Percentiles rank a stretch among this genome's conserved stretches.
These are phyloP conservation scores for Corniculantispora saksenae DNA, from an alignment of 2,329 filamentous ascomycete genomes.

Conservation along the genomic window DNA sequence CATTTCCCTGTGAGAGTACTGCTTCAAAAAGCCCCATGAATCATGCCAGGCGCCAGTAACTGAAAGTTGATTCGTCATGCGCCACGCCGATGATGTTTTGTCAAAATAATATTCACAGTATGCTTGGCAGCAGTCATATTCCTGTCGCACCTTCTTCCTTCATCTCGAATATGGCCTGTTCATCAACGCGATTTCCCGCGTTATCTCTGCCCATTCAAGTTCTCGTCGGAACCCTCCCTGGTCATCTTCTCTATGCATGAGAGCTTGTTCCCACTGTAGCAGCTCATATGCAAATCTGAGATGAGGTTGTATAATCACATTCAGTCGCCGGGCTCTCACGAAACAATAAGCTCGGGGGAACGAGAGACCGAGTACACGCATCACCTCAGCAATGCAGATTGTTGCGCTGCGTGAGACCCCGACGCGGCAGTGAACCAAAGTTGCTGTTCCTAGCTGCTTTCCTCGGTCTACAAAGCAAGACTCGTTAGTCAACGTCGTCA, in stretches of 20 bases:
- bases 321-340: conserved; percentile 85
- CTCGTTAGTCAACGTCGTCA: conserved; percentile 16
- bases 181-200: conserved; percentile 90
- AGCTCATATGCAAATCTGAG: conserved; percentile 93
- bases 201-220: conserved; percentile 86
- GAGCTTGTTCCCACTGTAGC: conserved; percentile 88
- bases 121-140: background rate
- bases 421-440: conserved; percentile 92
- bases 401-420: conserved; percentile 94
- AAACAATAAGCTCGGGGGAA: conserved; percentile 96
- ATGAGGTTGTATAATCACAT: conserved; percentile 98
- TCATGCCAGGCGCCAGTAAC: background rate
- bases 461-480: conserved; percentile 64
- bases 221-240: conserved; percentile 62
- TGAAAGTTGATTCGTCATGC: background rate
- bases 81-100: background rate
- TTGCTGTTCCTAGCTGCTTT: conserved; percentile 74
- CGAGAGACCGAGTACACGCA: conserved; percentile 77
- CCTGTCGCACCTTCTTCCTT: background rate
- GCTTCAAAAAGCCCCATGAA: background rate
- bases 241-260: conserved; percentile 56
- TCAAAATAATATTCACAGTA: background rate
- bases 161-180: conserved; percentile 86
- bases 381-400: conserved; percentile 98
- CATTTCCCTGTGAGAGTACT: background rate